Evolutionary conservation across 1,139 yeast genomes (phyloP).

Genomic region (Magnusiomyces clavatus): DNA sequence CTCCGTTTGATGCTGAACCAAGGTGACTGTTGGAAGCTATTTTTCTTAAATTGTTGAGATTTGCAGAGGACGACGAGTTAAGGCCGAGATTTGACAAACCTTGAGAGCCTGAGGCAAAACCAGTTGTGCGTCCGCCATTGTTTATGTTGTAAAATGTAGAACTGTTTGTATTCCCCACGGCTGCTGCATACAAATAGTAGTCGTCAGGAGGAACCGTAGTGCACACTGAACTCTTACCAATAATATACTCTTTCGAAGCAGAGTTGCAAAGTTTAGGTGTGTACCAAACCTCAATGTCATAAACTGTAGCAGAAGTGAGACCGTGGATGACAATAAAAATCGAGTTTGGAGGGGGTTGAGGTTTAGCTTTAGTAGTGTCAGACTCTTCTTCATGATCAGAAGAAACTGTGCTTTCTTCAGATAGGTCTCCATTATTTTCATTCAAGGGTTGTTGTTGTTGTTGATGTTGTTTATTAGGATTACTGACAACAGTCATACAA

Average conservation of each 20-base stretch:
- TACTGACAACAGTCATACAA: no score
- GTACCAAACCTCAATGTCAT: conserved; percentile 26
- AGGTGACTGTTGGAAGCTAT: no score
- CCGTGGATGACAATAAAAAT: conserved; percentile 20
- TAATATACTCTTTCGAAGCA: conserved; percentile 8
- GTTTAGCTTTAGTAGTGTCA: not conserved
- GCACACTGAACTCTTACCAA: conserved; percentile 18
- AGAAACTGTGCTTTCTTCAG: conserved; percentile 4
- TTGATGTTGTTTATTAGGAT: no score
- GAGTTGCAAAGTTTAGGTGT: conserved; percentile 13
- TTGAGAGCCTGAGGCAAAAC: not conserved
- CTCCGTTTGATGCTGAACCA: no score
- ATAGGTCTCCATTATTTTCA: no score
- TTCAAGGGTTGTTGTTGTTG: no score
- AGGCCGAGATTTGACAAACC: no score
- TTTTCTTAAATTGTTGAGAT: no score
- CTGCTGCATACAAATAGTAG: conserved; percentile 2
- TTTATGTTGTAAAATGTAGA: not conserved
- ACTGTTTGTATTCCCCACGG: not conserved
- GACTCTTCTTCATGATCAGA: not conserved
- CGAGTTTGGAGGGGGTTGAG: conserved; percentile 5
- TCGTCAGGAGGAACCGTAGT: conserved; percentile 16
- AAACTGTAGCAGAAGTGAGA: conserved; percentile 30
- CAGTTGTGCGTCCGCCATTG: no score
- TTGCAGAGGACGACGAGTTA: no score